phyloP scores from a whole-genome alignment of 441 rosid species.

The Populus trichocarpa region DNA sequence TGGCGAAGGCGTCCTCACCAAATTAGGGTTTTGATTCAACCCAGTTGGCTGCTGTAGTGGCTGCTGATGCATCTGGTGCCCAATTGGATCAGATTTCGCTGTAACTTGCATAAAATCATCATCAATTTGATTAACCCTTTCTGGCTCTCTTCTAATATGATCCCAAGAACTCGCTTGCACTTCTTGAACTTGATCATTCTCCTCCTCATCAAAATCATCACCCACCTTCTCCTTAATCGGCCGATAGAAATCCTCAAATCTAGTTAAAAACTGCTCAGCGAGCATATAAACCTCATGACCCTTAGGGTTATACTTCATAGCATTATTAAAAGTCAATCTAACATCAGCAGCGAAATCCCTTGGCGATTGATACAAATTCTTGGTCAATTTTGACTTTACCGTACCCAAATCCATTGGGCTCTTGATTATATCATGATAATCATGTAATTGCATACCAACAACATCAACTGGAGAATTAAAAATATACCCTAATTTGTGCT shows the following conservation, averaged over 20 bases:
- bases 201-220: slow-evolving; percentile 19
- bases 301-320: slow-evolving; percentile 41
- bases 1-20: neutral
- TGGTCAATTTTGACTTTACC: slow-evolving; percentile 29
- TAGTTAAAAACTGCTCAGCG: slow-evolving; percentile 30
- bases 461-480: slow-evolving; percentile 49
- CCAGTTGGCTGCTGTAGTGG: neutral
- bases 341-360: slow-evolving; percentile 43
- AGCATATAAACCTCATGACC: slow-evolving; percentile 31
- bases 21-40: neutral
- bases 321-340: slow-evolving; percentile 45
- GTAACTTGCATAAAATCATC: neutral
- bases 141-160: neutral
- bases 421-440: slow-evolving; percentile 39
- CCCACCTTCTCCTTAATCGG: slow-evolving; percentile 25
- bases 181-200: neutral
- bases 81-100: neutral
- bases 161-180: slow-evolving; percentile 7
- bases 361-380: slow-evolving; percentile 26
- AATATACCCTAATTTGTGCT: slow-evolving; percentile 39
- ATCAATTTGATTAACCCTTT: neutral
- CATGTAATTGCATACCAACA: slow-evolving; percentile 31
- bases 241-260: slow-evolving; percentile 30
- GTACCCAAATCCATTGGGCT: slow-evolving; percentile 25
- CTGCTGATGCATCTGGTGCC: neutral